Evolutionary conservation across 495 filamentous ascomycete species (phyloP), one percentile per base, ranked within the genome.

Genomic region (Daldinia bambusicola): DNA sequence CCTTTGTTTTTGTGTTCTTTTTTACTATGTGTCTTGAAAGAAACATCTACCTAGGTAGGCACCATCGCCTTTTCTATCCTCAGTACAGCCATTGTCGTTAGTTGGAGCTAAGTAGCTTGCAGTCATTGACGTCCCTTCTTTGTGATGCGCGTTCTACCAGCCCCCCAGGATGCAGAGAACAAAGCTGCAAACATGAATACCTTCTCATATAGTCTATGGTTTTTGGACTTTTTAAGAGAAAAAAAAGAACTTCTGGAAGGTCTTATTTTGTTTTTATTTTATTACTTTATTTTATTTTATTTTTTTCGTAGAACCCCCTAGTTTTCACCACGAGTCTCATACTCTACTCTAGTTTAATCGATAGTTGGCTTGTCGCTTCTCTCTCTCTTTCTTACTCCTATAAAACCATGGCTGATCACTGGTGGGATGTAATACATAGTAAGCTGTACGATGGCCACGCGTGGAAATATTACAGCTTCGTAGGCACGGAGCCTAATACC

Each of bases 41-140:
- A 38, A 22, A 13, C 9, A 8, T 63, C 26, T 26, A 8, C 55
- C 26, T 26, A 26, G 26, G 26, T 26, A 26, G 26, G 26, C 3
- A 2, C 18, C 4, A 1, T 52, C 12, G 2, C 48, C 59, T 12
- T 48, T 61, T 61, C 9, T 14, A 22, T 12, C 2, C 5, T 31
- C 0, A 7, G 14, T 4, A 61, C n/a, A 5, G 5, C 26, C 38
- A 57, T 57, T 22, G 18, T 40, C 34, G 22, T 30, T 7, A 22
- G 16, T 59, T 14, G 2, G 9, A 31, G 22, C 16, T 51, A 61
- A 30, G 32, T 51, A 61, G 26, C 50, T 32, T 30, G 30, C 30
- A 53, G 50, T 53, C 41, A 51, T 61, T 51, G 18, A 61, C 31
- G 6, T 32, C 12, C 22, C 50, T 13, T 14, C 50, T 53, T 53